phyloP scores from a whole-genome alignment of 129 eudicot species.

The Ambrosia artemisiifolia region DNA sequence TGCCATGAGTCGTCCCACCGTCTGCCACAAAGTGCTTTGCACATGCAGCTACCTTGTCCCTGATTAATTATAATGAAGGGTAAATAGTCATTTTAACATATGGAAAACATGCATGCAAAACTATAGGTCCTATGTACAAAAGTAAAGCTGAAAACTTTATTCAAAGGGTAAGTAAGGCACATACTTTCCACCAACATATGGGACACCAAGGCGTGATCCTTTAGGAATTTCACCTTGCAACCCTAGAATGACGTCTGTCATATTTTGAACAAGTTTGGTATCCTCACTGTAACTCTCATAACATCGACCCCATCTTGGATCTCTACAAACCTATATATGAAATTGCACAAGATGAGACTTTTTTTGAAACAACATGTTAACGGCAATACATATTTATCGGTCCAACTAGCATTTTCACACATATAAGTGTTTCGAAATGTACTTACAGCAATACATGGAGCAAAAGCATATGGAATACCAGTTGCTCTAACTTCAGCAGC shows the following conservation, averaged over 20 bases:
- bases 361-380: neutral
- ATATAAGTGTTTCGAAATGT: neutral
- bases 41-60: constrained; percentile 86
- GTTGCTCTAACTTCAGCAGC: constrained; percentile 89
- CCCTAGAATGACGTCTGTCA: constrained; percentile 73
- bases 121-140: neutral
- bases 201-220: constrained; percentile 54
- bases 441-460: constrained; percentile 94
- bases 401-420: too few relatives aligned
- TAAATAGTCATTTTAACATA: neutral
- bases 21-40: constrained; percentile 96
- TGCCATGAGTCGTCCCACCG: constrained; percentile 80
- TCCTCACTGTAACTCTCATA: constrained; percentile 89
- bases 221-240: constrained; percentile 78
- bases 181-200: constrained; percentile 76
- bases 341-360: constrained; percentile 10
- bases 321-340: constrained; percentile 68
- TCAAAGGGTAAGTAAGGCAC: constrained; percentile 12
- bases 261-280: constrained; percentile 63
- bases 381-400: neutral
- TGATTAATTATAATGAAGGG: constrained; percentile 19
- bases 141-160: neutral
- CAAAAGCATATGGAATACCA: constrained; percentile 80
- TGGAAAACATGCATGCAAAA: neutral
- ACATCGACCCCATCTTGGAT: constrained; percentile 95